These are phyloP conservation scores for Aurinia saxatilis DNA, from an alignment of 345 rosid genomes.

Conservation along the genomic window DNA sequence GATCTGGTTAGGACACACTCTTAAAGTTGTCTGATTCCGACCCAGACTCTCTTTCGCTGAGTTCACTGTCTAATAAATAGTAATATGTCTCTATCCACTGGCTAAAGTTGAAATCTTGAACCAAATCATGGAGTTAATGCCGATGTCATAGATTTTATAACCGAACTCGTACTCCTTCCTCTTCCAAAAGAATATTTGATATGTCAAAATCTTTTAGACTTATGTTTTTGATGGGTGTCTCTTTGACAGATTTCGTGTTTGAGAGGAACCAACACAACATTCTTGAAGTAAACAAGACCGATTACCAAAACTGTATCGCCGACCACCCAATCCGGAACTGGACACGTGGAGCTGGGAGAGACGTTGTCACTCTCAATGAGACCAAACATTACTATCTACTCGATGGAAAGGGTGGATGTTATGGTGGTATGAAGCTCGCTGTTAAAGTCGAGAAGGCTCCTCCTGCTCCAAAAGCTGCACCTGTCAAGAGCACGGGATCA, in stretches of 20 bases:
- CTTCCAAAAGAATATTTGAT: background rate
- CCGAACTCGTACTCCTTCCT: background rate
- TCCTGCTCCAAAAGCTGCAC: conserved; percentile 77
- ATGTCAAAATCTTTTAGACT: no score
- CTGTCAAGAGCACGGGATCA: conserved; percentile 29
- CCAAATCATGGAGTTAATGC: no score
- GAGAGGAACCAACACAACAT: conserved; percentile 83
- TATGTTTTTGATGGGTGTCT: background rate
- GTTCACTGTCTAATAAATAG: conserved; percentile 8
- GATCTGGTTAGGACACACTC: background rate
- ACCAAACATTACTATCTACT: conserved; percentile 68
- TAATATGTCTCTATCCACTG: background rate
- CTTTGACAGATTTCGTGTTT: conserved; percentile 61
- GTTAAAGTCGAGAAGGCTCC: conserved; percentile 60
- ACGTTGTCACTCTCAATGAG: conserved; percentile 68
- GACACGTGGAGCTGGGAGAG: conserved; percentile 91
- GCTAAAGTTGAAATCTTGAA: conserved; percentile 18
- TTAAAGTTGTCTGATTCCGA: background rate
- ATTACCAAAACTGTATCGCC: conserved; percentile 59
- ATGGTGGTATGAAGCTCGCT: conserved; percentile 70
- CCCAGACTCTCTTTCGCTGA: background rate
- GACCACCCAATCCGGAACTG: conserved; percentile 70
- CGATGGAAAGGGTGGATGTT: conserved; percentile 89
- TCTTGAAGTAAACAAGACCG: conserved; percentile 84
- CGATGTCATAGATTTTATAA: background rate